Evolutionary conservation across 805 yeast genomes (phyloP).

Genomic region (Lipomyces chichibuensis): DNA sequence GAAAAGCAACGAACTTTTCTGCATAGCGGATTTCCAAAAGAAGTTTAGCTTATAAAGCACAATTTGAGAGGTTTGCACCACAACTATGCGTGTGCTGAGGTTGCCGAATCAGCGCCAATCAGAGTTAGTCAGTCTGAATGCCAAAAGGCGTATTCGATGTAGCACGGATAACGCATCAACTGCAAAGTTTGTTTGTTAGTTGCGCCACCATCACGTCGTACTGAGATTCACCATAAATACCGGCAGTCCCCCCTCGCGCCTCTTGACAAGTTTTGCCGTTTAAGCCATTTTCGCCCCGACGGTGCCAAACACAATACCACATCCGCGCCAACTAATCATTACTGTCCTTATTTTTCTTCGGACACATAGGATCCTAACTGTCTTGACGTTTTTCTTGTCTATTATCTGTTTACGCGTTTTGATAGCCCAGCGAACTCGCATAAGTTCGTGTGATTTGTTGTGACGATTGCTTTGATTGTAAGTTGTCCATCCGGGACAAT

Average conservation of each 20-base stretch:
- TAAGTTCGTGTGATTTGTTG: not conserved
- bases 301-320: slow-evolving; percentile 4
- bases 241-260: not conserved
- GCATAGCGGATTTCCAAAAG: not conserved
- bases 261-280: not conserved
- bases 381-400: not conserved
- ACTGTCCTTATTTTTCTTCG: not conserved
- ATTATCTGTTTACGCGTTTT: not conserved
- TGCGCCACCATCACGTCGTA: not conserved
- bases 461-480: not conserved
- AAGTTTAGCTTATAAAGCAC: not conserved
- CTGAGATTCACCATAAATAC: not conserved
- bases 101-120: no score
- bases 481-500: not conserved
- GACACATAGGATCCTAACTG: not conserved
- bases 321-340: not conserved
- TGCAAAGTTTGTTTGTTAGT: not conserved
- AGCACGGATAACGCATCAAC: slow-evolving; percentile 2
- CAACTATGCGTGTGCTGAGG: not conserved
- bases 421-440: not conserved
- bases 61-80: not conserved
- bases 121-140: not conserved
- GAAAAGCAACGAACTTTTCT: no score
- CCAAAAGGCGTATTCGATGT: not conserved
- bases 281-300: slow-evolving; percentile 4